phyloP scores from a whole-genome alignment of 2,329 filamentous ascomycete species.

The Fusarium aywerte region DNA sequence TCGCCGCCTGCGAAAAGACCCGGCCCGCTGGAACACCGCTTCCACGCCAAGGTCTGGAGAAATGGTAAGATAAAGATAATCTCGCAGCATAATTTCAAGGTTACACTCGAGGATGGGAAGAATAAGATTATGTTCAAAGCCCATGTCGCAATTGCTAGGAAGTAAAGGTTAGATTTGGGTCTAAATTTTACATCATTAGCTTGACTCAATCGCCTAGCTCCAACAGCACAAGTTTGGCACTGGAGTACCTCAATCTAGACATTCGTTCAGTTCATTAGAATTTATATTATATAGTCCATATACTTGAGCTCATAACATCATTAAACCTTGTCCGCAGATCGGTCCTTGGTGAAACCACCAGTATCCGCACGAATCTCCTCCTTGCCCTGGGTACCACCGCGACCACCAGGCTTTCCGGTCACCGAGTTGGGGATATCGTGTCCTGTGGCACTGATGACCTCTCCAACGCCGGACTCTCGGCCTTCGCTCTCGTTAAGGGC shows the following conservation, averaged over 20 bases:
- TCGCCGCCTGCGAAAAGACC: neutral
- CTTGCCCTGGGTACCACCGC: constrained; percentile 18
- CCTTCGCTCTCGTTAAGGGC: neutral
- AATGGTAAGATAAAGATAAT: neutral
- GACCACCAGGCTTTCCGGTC: constrained; percentile 14
- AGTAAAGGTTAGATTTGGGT: neutral
- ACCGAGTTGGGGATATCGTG: constrained; percentile 22
- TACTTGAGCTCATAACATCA: neutral
- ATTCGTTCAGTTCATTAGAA: neutral
- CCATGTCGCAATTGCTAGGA: neutral
- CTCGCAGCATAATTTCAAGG: neutral
- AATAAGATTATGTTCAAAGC: constrained; percentile 10
- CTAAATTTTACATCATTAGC: fast-evolving
- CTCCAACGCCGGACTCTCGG: neutral
- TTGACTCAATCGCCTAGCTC: fast-evolving
- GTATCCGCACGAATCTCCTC: constrained; percentile 8
- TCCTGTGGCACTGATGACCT: constrained; percentile 11
- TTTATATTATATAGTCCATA: neutral
- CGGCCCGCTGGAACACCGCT: neutral
- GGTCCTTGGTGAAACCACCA: constrained; percentile 4
- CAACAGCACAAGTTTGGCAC: fast-evolving
- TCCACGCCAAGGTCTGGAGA: neutral
- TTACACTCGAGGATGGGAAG: neutral
- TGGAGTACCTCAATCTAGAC: fast-evolving
- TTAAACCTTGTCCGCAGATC: neutral